Evolutionary conservation across 441 rosid genomes (phyloP), one percentile per base, ranked within the genome.

Genomic region (Breynia disticha): DNA sequence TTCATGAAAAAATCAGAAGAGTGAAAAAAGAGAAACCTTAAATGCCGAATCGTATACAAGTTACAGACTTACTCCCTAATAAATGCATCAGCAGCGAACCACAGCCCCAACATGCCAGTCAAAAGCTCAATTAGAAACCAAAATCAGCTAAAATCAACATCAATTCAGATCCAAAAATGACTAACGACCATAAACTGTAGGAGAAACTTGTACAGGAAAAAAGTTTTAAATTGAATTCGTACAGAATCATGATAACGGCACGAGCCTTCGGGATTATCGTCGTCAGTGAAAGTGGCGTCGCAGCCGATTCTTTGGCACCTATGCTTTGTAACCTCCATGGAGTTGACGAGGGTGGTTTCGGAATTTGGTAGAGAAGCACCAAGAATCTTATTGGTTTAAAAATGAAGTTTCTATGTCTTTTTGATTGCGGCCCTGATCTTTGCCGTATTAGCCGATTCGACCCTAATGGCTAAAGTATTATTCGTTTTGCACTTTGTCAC

Each of bases 271-370:
- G 87, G 86, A 66, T 86, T 91, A 55, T 91, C 85, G 39, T 79
- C 85, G 7, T 67, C 84, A 57, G 91, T 79, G 84, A 91, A 91
- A 47, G 64, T 68, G 52, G 86, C 85, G 70, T 81, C 41, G 84
- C 98, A 91, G 63, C 98, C 91, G 61, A 87, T 83, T 62, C 96
- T 78, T 78, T 86, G 95, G 76, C 98, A 91, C 22, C 57, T 87
- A 22, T 77, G 72, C 67, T 62, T 73, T 14, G 52, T 56, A 10
- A 54, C 73, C 63, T 68, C 56, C 56, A 52, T 52, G 35, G 5
- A 5, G 35, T 28, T 4, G 35, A 28, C 7, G 35, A 28, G 35
- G 35, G 35, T 28, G 8, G 7, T 28, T 4, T 28, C 8, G 35
- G 35, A 28, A 28, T 4, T 28, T 28, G 35, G 35, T 4, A 28